These are phyloP conservation scores for Ophiostoma ulmi DNA, from an alignment of 2,329 filamentous ascomycete species.

Conservation along the genomic window DNA sequence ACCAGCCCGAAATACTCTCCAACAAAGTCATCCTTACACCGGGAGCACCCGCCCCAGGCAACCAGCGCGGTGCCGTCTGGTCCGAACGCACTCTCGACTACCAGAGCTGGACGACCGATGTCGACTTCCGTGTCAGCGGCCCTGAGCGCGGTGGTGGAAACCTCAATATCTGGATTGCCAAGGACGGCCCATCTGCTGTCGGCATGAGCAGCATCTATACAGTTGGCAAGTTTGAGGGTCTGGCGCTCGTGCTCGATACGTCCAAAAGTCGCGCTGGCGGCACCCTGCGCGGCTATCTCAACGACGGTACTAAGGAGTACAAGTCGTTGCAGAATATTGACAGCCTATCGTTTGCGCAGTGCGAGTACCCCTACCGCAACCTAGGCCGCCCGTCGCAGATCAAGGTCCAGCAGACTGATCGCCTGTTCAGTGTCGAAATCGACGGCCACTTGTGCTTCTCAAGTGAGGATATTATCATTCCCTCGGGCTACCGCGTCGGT, in stretches of 20 bases:
- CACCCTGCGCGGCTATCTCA: constrained; percentile 85
- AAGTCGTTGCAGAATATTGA: constrained; percentile 74
- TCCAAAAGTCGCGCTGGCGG: constrained; percentile 67
- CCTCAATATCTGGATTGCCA: constrained; percentile 87
- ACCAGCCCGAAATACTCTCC: constrained; percentile 63
- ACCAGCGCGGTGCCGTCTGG: constrained; percentile 80
- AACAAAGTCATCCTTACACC: constrained; percentile 92
- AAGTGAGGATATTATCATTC: constrained; percentile 71
- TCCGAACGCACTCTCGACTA: constrained; percentile 57
- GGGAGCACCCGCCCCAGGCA: constrained; percentile 74
- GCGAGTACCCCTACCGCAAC: constrained; percentile 86
- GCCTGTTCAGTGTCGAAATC: constrained; percentile 69
- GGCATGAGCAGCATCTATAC: constrained; percentile 78
- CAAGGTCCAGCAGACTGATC: constrained; percentile 61
- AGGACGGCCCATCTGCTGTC: constrained; percentile 59
- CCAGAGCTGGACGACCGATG: constrained; percentile 71
- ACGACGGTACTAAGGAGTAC: constrained; percentile 81
- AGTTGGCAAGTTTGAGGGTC: constrained; percentile 78
- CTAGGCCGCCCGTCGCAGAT: constrained; percentile 77
- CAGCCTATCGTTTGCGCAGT: constrained; percentile 86
- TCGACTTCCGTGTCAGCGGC: constrained; percentile 83
- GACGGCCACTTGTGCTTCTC: constrained; percentile 81
- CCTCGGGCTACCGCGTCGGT: constrained; percentile 76
- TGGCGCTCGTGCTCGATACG: constrained; percentile 79
- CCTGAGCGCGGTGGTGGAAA: constrained; percentile 82